These are phyloP conservation scores for Solanum corneliomulleri DNA, from an alignment of 257 asterid genomes.

Conservation along the genomic window DNA sequence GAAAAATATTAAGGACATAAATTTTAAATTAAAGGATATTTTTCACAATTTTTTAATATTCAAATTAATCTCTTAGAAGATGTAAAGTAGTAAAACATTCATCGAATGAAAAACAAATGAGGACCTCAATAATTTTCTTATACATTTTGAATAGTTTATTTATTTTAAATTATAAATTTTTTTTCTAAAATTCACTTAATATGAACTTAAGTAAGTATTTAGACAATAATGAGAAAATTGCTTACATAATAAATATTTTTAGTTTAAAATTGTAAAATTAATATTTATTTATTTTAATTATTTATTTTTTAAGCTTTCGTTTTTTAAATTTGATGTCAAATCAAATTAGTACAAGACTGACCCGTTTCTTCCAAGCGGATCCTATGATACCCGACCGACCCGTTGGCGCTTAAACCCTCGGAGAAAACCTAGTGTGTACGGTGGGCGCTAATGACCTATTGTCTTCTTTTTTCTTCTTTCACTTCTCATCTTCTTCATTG, in stretches of 20 bases:
- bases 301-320: no score
- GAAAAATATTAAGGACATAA: not conserved
- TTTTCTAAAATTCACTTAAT: no score
- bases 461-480: not conserved
- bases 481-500: not conserved
- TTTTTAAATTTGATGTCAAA: no score
- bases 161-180: no score
- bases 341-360: not conserved
- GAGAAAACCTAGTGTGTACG: not conserved
- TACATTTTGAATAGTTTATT: no score
- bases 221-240: no score
- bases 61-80: not conserved
- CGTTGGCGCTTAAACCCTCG: conserved; percentile 1
- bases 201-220: no score
- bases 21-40: no score
- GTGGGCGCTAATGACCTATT: not conserved
- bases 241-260: not conserved
- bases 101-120: not conserved
- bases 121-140: not conserved
- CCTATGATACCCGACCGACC: not conserved
- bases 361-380: not conserved
- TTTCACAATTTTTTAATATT: no score
- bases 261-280: no score
- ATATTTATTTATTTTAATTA: no score
- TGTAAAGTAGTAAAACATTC: no score